These are phyloP conservation scores for Blastomyces percursus DNA, from an alignment of 2,329 filamentous ascomycete genomes.

Conservation along the genomic window DNA sequence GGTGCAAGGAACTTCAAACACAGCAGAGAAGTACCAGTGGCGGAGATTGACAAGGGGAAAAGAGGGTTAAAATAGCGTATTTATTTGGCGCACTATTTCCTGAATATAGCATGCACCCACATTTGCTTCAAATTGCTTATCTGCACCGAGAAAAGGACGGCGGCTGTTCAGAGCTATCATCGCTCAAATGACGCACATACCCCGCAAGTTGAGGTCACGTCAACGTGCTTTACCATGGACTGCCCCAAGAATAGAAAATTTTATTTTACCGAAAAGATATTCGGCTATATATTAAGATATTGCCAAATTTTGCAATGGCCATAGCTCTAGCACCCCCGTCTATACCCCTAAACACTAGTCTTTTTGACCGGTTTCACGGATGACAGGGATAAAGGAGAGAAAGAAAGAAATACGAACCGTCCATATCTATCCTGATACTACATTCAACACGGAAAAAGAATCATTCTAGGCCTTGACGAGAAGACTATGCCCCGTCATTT, in stretches of 20 bases:
- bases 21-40: background rate
- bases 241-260: background rate
- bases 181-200: background rate
- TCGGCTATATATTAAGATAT: background rate
- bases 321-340: background rate
- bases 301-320: background rate
- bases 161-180: background rate
- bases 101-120: background rate
- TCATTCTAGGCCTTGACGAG: constrained; percentile 52
- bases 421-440: background rate
- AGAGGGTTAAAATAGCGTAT: background rate
- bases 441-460: background rate
- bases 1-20: background rate
- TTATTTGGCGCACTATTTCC: background rate
- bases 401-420: background rate
- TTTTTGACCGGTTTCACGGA: background rate
- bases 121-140: background rate
- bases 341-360: background rate
- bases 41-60: background rate
- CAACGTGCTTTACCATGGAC: background rate
- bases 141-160: background rate
- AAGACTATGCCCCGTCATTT: constrained; percentile 82
- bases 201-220: background rate
- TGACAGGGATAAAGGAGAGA: background rate
- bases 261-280: background rate